Percentiles rank a stretch among this genome's conserved stretches.
phyloP scores from a whole-genome alignment of 805 yeast species.

The Pichia gijzeniarum region DNA sequence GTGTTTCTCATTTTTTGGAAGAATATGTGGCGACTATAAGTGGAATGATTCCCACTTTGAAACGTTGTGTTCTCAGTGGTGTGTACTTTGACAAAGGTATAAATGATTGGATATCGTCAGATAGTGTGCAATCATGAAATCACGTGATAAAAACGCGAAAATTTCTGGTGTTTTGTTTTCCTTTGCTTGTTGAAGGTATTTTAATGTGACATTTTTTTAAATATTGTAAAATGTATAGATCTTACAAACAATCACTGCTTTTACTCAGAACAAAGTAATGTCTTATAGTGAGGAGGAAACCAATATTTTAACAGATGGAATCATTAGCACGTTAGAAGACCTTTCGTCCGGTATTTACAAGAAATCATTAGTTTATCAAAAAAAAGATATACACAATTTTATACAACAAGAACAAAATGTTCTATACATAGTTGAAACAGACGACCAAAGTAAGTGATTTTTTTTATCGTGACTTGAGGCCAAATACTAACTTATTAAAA shows the following conservation, averaged over 20 bases:
- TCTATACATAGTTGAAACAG: background rate
- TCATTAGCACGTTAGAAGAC: background rate
- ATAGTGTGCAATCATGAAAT: background rate
- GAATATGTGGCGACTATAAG: constrained; percentile 35
- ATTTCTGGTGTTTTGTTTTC: background rate
- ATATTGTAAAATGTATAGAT: no score
- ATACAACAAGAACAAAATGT: background rate
- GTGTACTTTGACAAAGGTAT: constrained; percentile 30
- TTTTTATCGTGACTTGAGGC: no score
- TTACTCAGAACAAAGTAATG: no score
- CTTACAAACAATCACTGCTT: no score
- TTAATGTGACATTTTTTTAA: no score
- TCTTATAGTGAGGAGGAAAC: background rate
- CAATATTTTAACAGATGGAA: background rate
- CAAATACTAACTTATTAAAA: background rate
- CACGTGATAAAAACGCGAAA: background rate
- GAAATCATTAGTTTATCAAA: background rate
- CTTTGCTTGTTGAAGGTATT: no score
- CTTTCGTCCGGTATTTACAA: background rate
- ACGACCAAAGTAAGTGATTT: background rate
- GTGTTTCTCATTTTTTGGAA: constrained; percentile 42
- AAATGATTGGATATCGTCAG: constrained; percentile 17
- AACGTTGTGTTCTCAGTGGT: constrained; percentile 34
- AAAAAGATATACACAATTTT: background rate
- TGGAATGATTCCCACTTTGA: constrained; percentile 30